Base-by-base conservation (phyloP, 306 rosid genomes). In the Trichosanthes cucumerina region DNA sequence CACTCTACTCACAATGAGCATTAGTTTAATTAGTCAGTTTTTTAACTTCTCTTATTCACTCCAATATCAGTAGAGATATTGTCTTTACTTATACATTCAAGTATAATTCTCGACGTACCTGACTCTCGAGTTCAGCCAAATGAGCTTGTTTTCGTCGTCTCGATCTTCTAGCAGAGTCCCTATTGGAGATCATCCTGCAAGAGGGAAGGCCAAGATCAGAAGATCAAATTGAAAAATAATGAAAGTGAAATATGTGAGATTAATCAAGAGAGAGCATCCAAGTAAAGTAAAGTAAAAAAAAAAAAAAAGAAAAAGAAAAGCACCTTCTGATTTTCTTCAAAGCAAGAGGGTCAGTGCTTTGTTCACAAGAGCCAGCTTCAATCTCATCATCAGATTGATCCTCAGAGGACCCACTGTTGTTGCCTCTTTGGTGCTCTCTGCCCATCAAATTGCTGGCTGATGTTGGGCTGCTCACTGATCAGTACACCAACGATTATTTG, bases 121-220 rank as follows among this genome's bases (percentile, higher is more conserved):
- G 97, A 18, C 31, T 14, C 86, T 88, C 98, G 26, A 96, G 97
- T 18, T 89, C 96, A 19, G 77, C 39, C 81, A 93, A 78, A 28
- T 92, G 90, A 0, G 89, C 93, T 77, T 93, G 99, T 79, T 88
- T 96, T 84, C 97, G 86, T 88, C 79, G 80, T 82, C 99, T 89
- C 8, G 99, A 96, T 68, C 97, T 89, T 85, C 88, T 84, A 18
- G 99, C 99, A 34, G 97, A 96, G 39, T 90, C 89, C 65, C 97
- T 84, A 41, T 96, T 96, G 1, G 97, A 96, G 76, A 31, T 71
- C 96, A 76, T 96, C 84, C 99, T 95, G 87, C 65, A 82, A 79
- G 36, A 49, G 24, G 24, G 52, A n/a, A 21, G 31, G 0, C 9
- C 6, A 19, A 19, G 52, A 21, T 56, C 0, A 66, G 73, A 66